A percentile compares a stretch with the other conserved stretches of the same genome.
Evolutionary conservation across 768 basidiomycete species (phyloP).

Genomic region (Gloeostereum incarnatum): DNA sequence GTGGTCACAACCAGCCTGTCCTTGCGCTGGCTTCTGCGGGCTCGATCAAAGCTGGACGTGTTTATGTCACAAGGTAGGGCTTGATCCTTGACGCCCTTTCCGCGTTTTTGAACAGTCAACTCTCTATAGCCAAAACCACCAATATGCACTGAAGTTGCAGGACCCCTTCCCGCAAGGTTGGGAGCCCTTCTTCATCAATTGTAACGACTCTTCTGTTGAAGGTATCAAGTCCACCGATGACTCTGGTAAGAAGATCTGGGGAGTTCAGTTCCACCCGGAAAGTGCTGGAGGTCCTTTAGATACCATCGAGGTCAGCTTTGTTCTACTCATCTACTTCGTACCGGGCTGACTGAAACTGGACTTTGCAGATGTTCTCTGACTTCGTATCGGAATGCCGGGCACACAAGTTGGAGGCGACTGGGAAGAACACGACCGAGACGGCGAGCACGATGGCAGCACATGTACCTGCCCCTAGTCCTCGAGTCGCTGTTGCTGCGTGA

Average conservation of each 20-base stretch:
- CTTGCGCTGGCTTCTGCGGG: slow-evolving; percentile 90
- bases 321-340: slow-evolving; percentile 1
- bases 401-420: slow-evolving; percentile 29
- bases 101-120: slow-evolving; percentile 3
- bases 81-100: background rate
- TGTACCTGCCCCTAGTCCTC: slow-evolving; percentile 16
- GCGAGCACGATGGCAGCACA: slow-evolving; percentile 11
- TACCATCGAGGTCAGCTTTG: slow-evolving; percentile 76
- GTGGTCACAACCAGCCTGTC: slow-evolving; percentile 98
- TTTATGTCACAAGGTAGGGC: slow-evolving; percentile 89
- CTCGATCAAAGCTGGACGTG: slow-evolving; percentile 90
- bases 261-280: slow-evolving; percentile 99
- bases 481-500: slow-evolving; percentile 18
- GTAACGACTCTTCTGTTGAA: slow-evolving; percentile 97
- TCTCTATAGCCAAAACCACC: slow-evolving; percentile 81
- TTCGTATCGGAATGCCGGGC: slow-evolving; percentile 77
- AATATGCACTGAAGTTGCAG: slow-evolving; percentile 90
- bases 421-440: slow-evolving; percentile 13
- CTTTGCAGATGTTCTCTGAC: slow-evolving; percentile 82
- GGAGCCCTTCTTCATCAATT: slow-evolving; percentile 99
- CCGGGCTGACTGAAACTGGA: slow-evolving; percentile 2
- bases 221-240: slow-evolving; percentile 92
- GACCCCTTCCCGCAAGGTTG: slow-evolving; percentile 96
- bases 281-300: slow-evolving; percentile 97
- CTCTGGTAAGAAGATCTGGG: slow-evolving; percentile 91